Percentiles rank a stretch among this genome's conserved stretches.
These are phyloP conservation scores for Annona squamosa DNA, from an alignment of 164 flowering plant genomes.

Conservation along the genomic window DNA sequence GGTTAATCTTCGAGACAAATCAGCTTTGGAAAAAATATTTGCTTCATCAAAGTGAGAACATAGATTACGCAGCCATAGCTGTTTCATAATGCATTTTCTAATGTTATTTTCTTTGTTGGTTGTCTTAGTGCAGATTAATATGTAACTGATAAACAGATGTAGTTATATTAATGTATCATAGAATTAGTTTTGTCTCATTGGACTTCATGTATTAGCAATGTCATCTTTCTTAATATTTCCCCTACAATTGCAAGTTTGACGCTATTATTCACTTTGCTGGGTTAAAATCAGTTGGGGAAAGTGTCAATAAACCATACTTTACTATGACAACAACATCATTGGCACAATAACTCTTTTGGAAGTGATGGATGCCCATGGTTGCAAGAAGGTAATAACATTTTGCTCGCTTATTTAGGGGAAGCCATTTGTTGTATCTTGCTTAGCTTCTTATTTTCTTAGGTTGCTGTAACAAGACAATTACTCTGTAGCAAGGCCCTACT, in stretches of 20 bases:
- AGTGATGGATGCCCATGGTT: constrained; percentile 85
- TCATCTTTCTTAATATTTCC: neutral
- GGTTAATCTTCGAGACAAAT: constrained; percentile 80
- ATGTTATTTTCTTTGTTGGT: too few relatives aligned
- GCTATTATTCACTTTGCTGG: constrained; percentile 99
- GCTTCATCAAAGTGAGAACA: constrained; percentile 51
- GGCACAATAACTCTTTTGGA: constrained; percentile 80
- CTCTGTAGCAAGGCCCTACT: too few relatives aligned
- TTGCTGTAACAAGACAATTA: too few relatives aligned
- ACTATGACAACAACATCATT: constrained; percentile 74
- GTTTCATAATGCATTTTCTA: neutral
- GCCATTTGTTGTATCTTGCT: neutral
- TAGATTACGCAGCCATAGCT: neutral
- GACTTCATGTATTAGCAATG: too few relatives aligned
- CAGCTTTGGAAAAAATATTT: constrained; percentile 61
- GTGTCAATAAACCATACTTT: constrained; percentile 83
- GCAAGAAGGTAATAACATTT: constrained; percentile 57
- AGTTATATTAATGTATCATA: too few relatives aligned
- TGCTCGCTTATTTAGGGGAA: neutral
- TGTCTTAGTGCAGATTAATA: too few relatives aligned
- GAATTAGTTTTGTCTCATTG: too few relatives aligned
- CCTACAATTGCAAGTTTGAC: constrained; percentile 59
- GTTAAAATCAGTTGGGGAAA: constrained; percentile 96
- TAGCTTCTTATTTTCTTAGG: too few relatives aligned
- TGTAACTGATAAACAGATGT: too few relatives aligned